Conservation (phyloP, 768 basidiomycete species). For the Psilocybe cyanescens region DNA sequence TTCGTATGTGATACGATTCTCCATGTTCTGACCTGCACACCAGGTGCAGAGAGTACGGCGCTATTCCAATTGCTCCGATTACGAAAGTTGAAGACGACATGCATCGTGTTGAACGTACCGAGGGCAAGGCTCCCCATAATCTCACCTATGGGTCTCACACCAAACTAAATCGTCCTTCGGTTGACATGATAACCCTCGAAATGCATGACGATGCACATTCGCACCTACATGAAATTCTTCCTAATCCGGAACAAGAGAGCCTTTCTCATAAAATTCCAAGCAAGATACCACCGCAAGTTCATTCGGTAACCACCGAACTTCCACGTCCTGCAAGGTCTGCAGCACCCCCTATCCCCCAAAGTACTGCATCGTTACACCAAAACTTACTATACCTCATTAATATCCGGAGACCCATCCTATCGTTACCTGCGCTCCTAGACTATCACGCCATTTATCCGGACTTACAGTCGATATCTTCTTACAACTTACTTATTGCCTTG, state of each 20-base stretch:
- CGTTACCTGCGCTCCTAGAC: slow-evolving; percentile 45
- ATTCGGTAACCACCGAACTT: slow-evolving; percentile 1
- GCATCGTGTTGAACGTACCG: background rate
- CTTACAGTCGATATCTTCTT: slow-evolving; percentile 45
- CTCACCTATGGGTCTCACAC: background rate
- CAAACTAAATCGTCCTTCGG: background rate
- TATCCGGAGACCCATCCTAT: slow-evolving; percentile 29
- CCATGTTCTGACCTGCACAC: background rate
- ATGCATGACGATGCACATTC: slow-evolving; percentile 2
- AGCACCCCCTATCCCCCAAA: slow-evolving; percentile 25
- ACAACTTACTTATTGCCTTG: slow-evolving; percentile 47
- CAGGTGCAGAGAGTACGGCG: background rate
- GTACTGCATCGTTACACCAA: slow-evolving; percentile 41
- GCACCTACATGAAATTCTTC: background rate
- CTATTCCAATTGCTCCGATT: background rate
- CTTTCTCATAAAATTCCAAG: slow-evolving; percentile 1
- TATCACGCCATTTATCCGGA: slow-evolving; percentile 47
- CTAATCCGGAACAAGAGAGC: background rate
- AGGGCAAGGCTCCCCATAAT: background rate
- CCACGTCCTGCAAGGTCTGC: slow-evolving; percentile 1
- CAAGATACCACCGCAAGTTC: background rate
- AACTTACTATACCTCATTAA: slow-evolving; percentile 45
- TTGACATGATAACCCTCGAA: background rate
- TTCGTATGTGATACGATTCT: background rate
- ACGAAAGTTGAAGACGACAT: background rate